phyloP scores from a whole-genome alignment of 208 protist genomes.

The Crithidia expoeki region DNA sequence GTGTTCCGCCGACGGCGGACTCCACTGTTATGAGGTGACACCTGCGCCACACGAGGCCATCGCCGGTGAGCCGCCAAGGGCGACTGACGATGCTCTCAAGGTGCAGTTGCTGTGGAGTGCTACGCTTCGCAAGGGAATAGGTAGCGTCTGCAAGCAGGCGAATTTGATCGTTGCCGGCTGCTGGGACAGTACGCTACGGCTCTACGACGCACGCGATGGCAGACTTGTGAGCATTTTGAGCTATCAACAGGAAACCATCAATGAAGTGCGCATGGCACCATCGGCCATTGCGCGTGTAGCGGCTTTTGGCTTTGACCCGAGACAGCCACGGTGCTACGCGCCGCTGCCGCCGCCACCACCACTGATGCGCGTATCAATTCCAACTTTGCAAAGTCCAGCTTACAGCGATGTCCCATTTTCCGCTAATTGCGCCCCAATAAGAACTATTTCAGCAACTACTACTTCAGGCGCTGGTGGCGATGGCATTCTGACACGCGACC shows the following conservation, averaged over 20 bases:
- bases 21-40: conserved; percentile 65
- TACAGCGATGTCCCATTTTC: neutral
- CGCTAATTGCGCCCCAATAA: neutral
- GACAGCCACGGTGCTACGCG: conserved; percentile 47
- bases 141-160: conserved; percentile 53
- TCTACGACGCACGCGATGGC: conserved; percentile 58
- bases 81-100: conserved; percentile 16
- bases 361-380: neutral
- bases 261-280: conserved; percentile 50
- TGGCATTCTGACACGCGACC: neutral
- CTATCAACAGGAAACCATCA: conserved; percentile 59
- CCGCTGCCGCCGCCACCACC: neutral
- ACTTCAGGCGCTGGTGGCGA: neutral
- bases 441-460: neutral
- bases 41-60: neutral
- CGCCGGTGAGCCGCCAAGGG: neutral
- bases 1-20: conserved; percentile 65
- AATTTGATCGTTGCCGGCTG: conserved; percentile 62
- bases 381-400: no score
- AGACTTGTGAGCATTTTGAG: conserved; percentile 63
- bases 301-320: conserved; percentile 75
- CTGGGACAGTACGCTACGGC: conserved; percentile 80
- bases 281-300: conserved; percentile 25
- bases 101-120: conserved; percentile 52
- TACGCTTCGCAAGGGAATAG: conserved; percentile 63